phyloP scores from a whole-genome alignment of 2,329 filamentous ascomycete species.

The Cladosporium colombiae region DNA sequence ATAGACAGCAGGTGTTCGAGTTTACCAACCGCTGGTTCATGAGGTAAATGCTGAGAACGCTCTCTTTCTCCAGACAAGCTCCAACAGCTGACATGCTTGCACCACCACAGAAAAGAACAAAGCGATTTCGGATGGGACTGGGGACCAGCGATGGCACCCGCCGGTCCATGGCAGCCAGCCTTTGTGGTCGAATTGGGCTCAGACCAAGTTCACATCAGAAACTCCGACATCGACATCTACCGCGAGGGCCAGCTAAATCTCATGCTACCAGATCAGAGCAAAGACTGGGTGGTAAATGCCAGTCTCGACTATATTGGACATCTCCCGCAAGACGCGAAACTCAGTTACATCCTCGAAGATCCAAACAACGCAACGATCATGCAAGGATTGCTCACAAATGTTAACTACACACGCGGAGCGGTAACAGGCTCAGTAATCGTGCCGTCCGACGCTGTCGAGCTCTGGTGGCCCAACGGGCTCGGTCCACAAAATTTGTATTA shows the following conservation, averaged over 20 bases:
- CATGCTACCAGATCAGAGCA: slow-evolving; percentile 56
- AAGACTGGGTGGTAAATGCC: slow-evolving; percentile 62
- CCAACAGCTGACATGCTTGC: background rate
- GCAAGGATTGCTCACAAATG: slow-evolving; percentile 42
- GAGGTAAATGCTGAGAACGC: slow-evolving; percentile 34
- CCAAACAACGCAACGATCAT: slow-evolving; percentile 43
- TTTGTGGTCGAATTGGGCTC: slow-evolving; percentile 55
- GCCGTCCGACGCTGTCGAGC: slow-evolving; percentile 47
- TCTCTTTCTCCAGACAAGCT: background rate
- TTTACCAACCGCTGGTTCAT: slow-evolving; percentile 58
- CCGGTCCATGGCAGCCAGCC: slow-evolving; percentile 63
- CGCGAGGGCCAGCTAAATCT: slow-evolving; percentile 61
- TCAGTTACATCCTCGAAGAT: slow-evolving; percentile 53
- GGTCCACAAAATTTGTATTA: slow-evolving; percentile 61
- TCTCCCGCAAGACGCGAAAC: slow-evolving; percentile 44
- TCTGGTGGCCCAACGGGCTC: slow-evolving; percentile 64
- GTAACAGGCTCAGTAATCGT: slow-evolving; percentile 54
- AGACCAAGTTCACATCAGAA: slow-evolving; percentile 50
- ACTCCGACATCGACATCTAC: slow-evolving; percentile 61
- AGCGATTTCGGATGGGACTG: slow-evolving; percentile 65
- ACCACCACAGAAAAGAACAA: slow-evolving; percentile 53
- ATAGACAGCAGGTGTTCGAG: slow-evolving; percentile 49
- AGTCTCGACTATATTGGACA: slow-evolving; percentile 59
- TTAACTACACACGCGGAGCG: slow-evolving; percentile 44
- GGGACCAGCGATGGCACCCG: slow-evolving; percentile 55